These are phyloP conservation scores for Lasiodiplodia gonubiensis DNA, from an alignment of 2,329 filamentous ascomycete genomes.

Conservation along the genomic window DNA sequence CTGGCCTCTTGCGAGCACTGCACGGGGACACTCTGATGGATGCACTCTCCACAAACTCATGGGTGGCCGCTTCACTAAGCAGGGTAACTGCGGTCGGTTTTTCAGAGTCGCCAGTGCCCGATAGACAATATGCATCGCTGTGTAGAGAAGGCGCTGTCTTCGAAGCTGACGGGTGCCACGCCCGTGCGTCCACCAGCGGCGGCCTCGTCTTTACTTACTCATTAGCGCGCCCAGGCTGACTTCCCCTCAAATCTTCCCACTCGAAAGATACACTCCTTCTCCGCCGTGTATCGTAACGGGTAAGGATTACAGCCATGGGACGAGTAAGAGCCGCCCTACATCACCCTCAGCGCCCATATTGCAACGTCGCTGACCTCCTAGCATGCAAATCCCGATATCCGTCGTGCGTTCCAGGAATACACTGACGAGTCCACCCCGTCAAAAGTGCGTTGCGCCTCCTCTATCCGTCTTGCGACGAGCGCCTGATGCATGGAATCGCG, in stretches of 20 bases:
- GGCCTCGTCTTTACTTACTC: conserved; percentile 9
- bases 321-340: conserved; percentile 25
- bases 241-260: conserved; percentile 25
- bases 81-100: background rate
- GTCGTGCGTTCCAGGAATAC: conserved; percentile 48
- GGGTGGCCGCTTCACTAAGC: background rate
- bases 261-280: conserved; percentile 26
- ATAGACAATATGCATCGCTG: background rate
- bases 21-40: background rate
- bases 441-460: conserved; percentile 38
- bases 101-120: background rate
- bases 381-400: conserved; percentile 51
- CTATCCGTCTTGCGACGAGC: conserved; percentile 10
- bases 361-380: conserved; percentile 28
- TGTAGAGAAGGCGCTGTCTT: background rate
- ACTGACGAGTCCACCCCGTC: conserved; percentile 50
- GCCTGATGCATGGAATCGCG: conserved; percentile 1
- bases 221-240: conserved; percentile 4
- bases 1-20: background rate
- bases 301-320: conserved; percentile 26
- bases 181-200: background rate
- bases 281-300: conserved; percentile 22
- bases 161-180: background rate
- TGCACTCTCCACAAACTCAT: background rate
- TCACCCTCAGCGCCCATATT: background rate